These are phyloP conservation scores for Plectranthus barbatus DNA, from an alignment of 257 asterid genomes.

Conservation along the genomic window DNA sequence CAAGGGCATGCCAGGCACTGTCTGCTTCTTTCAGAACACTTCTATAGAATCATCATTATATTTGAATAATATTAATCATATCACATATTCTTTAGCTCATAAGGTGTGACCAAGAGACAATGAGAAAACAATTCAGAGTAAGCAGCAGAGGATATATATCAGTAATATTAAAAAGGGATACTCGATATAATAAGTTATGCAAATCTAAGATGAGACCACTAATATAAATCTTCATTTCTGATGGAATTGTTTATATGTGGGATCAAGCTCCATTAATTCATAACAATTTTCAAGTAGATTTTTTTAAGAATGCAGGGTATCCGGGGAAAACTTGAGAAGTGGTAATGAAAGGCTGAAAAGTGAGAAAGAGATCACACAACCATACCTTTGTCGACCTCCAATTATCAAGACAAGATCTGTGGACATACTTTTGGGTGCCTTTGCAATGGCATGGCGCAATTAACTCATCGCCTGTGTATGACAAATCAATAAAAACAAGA, in stretches of 20 bases:
- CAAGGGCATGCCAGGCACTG: too few species aligned
- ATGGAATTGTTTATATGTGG: not conserved
- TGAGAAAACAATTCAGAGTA: not conserved
- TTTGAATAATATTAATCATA: too few species aligned
- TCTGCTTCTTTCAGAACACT: too few species aligned
- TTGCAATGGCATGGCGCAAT: slow-evolving; percentile 98
- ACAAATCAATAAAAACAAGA: slow-evolving; percentile 8
- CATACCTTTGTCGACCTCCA: slow-evolving; percentile 98
- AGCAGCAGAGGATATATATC: too few species aligned
- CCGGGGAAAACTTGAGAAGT: not conserved
- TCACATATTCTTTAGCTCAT: not conserved
- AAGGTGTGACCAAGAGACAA: not conserved
- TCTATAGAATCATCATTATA: too few species aligned
- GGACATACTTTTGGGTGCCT: slow-evolving; percentile 98
- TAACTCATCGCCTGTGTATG: slow-evolving; percentile 75
- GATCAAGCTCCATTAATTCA: not conserved
- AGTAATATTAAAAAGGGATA: not conserved
- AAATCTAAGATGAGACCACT: not conserved
- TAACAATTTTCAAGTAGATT: not conserved
- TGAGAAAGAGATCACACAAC: not conserved
- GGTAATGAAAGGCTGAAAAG: not conserved
- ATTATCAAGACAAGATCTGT: slow-evolving; percentile 94
- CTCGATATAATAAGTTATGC: not conserved
- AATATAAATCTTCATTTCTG: not conserved
- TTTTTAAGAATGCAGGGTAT: not conserved